Base-by-base conservation (phyloP, 495 filamentous ascomycete species). In the Penicillium goetzii region DNA sequence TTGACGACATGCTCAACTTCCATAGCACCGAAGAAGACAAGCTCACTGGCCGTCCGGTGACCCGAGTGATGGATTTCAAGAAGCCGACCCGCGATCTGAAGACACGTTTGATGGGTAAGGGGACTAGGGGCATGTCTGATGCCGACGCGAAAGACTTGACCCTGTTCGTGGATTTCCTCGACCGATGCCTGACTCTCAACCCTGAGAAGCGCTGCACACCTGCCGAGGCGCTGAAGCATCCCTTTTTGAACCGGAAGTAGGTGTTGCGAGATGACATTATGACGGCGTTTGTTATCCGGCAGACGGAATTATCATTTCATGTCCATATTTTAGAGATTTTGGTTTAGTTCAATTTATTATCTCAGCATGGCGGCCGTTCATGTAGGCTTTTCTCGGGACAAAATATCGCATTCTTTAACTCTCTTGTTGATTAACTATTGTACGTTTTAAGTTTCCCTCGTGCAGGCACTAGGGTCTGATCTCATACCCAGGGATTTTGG, bases 131-230 rank as follows among this genome's bases (percentile, higher is more conserved):
- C 11, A 86, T 96, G 82, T 84, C 78, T 26, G 90, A 94, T 60
- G 76, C 80, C 14, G 93, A 96, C 73, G 81, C 83, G 54, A 91
- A 90, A 70, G 92, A 97, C 71, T 76, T 97, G 60, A 84, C 86
- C 33, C 77, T 86, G 52, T 98, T 99, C 76, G 80, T 91, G 56
- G 92, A 97, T 71, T 76, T 99, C 56, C 76, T 99, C 40, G 92
- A 96, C 64, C 86, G 88, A 17, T 98, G 95, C 61, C 75, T 99
- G 72, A 87, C 86, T 63, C 84, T 97, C 33, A 97, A 97, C 72
- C 90, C 93, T n/a, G 96, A 97, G 76, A 95, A 93, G 77, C 84
- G 95, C 53, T 90, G 91, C 73, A 94, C 90, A 12, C 91, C 95
- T 7, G 76, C 84, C 3, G 93, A 97, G 64, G 95, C 95, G 33